Evolutionary conservation across 805 yeast species (phyloP), one percentile per base, ranked within the genome.

Genomic region (Candida maesae): DNA sequence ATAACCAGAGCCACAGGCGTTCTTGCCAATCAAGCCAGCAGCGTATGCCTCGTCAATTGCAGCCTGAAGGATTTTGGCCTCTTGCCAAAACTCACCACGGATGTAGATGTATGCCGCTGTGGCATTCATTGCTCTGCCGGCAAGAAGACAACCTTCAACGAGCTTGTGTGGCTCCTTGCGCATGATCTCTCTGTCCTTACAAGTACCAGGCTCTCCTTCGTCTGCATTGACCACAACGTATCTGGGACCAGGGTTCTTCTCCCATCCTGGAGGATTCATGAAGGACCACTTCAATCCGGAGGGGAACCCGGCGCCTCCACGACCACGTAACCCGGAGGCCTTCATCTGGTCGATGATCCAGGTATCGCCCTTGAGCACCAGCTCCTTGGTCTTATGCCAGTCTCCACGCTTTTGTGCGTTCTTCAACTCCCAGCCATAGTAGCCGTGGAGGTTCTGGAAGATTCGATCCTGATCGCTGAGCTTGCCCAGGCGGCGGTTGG

Each of bases 181-280:
- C 60, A 87, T 81, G 61, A 87, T 87, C 65, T 87, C 95, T 61
- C 95, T 77, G 65, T 87, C 95, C 68, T 87, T 87, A 66, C 95
- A 87, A 38, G 95, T 87, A 47, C 95, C 95, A 12, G 95, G 95
- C 66, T 87, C 95, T 55, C 95, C 95, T 68, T 87, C 95, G 69
- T 87, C 95, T 41, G 95, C 95, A 64, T 87, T 87, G 56, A 87
- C 88, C 36, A 87, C 95, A 53, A 87, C 73, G 61, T 85, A 85
- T 58, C 95, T 76, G 46, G 95, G 93, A n/a, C 95, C 95, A 13
- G 67, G 67, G 66, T 86, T 86, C 60, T 86, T 87, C 47, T 86
- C 95, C 95, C 95, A 86, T 44, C 93, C 93, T 41, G 95, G 95
- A 34, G 95, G 95, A 67, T 87, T 87, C 95, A 86, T 86, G 61